These are phyloP conservation scores for Sistotremastrum suecicum DNA, from an alignment of 768 basidiomycete genomes.

Conservation along the genomic window DNA sequence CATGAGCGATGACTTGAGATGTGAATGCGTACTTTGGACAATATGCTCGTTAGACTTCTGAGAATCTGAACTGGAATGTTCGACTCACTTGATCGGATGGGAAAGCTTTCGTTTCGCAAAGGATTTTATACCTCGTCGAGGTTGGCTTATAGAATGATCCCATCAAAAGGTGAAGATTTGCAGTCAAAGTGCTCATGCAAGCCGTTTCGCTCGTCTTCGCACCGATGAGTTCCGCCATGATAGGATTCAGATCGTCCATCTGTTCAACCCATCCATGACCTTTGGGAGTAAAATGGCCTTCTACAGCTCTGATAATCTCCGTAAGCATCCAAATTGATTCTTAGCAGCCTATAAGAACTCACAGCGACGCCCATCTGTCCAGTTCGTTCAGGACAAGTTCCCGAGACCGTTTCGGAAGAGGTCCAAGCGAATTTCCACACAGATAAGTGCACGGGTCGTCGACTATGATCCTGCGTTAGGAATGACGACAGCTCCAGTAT, in stretches of 20 bases:
- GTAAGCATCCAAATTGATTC: background rate
- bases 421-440: conserved; percentile 91
- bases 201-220: conserved; percentile 84
- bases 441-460: conserved; percentile 63
- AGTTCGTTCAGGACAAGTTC: conserved; percentile 71
- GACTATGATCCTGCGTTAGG: conserved; percentile 22
- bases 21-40: conserved; percentile 77
- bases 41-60: background rate
- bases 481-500: conserved; percentile 1
- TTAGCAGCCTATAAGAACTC: conserved; percentile 5
- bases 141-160: conserved; percentile 89
- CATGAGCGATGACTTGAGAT: conserved; percentile 78
- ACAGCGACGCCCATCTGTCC: conserved; percentile 60
- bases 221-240: conserved; percentile 36
- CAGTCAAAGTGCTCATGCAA: conserved; percentile 89
- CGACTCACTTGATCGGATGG: conserved; percentile 83
- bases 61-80: background rate
- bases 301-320: conserved; percentile 47
- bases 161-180: conserved; percentile 94
- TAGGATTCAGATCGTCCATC: conserved; percentile 53
- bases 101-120: conserved; percentile 90
- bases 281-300: conserved; percentile 85
- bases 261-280: conserved; percentile 72
- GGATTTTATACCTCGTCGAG: conserved; percentile 71
- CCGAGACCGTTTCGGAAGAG: conserved; percentile 60